Conservation (phyloP, 73 alveolate species). For the Paramecium biaurelia region DNA sequence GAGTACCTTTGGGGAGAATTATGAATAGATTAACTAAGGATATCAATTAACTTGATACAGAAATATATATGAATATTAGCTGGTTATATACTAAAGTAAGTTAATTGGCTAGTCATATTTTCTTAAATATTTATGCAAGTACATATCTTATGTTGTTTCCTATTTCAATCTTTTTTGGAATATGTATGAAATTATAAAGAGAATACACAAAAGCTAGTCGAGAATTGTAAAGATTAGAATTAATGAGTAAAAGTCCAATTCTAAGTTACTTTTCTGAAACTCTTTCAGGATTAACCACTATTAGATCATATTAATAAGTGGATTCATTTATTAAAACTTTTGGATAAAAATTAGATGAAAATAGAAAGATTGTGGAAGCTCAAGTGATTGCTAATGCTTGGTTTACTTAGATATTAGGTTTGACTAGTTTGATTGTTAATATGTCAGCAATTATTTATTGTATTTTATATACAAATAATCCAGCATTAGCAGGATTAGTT, state of each 20-base stretch:
- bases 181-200: constrained; percentile 57
- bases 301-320: constrained; percentile 80
- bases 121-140: constrained; percentile 40
- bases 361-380: neutral
- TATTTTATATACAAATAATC: constrained; percentile 62
- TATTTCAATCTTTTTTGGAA: neutral
- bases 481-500: constrained; percentile 75
- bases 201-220: constrained; percentile 75
- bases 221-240: constrained; percentile 83
- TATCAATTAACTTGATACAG: constrained; percentile 68
- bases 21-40: constrained; percentile 84
- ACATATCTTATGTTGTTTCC: constrained; percentile 35
- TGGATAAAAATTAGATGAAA: neutral
- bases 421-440: constrained; percentile 67
- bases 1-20: constrained; percentile 84
- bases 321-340: neutral
- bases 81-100: neutral
- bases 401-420: constrained; percentile 73
- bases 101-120: neutral
- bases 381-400: constrained; percentile 12
- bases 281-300: constrained; percentile 79
- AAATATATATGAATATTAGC: neutral
- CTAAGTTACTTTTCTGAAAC: constrained; percentile 83
- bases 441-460: constrained; percentile 69
- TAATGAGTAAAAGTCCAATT: constrained; percentile 79